Percentiles rank a stretch among this genome's conserved stretches.
Evolutionary conservation across 495 filamentous ascomycete genomes (phyloP).

Genomic region (Mytilinidion resinicola): DNA sequence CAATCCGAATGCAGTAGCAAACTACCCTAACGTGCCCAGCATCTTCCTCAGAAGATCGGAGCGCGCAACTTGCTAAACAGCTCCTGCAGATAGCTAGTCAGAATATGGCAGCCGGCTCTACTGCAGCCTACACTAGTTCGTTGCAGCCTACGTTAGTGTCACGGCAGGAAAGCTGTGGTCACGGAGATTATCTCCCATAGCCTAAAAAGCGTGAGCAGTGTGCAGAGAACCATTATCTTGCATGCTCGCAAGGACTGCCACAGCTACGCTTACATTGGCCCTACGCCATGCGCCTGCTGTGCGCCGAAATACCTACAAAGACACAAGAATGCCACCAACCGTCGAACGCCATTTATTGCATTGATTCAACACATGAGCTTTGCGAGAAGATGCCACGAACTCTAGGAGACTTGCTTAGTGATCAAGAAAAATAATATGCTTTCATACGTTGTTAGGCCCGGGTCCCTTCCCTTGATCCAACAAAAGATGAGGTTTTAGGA

Average conservation of each 20-base stretch:
- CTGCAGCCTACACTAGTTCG: too few relatives aligned
- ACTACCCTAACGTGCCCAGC: too few relatives aligned
- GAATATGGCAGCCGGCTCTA: too few relatives aligned
- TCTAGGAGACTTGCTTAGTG: not conserved
- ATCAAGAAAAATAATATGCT: not conserved
- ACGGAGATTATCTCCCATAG: not conserved
- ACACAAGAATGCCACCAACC: not conserved
- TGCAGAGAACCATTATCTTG: not conserved
- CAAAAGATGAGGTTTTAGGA: constrained; percentile 88
- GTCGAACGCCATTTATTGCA: not conserved
- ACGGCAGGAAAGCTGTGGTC: too few relatives aligned
- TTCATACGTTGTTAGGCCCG: constrained; percentile 23
- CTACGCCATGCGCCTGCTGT: not conserved
- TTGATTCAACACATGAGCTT: not conserved
- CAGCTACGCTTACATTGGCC: not conserved
- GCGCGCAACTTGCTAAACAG: too few relatives aligned
- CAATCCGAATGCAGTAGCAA: too few relatives aligned
- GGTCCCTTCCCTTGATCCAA: constrained; percentile 60
- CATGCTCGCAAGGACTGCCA: too few relatives aligned
- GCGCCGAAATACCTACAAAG: not conserved
- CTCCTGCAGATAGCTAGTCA: too few relatives aligned
- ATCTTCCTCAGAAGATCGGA: too few relatives aligned
- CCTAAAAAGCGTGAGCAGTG: not conserved
- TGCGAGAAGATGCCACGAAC: not conserved
- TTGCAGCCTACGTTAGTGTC: too few relatives aligned